These are phyloP conservation scores for Arachnopeziza araneosa DNA, from an alignment of 2,329 filamentous ascomycete species.

Conservation along the genomic window DNA sequence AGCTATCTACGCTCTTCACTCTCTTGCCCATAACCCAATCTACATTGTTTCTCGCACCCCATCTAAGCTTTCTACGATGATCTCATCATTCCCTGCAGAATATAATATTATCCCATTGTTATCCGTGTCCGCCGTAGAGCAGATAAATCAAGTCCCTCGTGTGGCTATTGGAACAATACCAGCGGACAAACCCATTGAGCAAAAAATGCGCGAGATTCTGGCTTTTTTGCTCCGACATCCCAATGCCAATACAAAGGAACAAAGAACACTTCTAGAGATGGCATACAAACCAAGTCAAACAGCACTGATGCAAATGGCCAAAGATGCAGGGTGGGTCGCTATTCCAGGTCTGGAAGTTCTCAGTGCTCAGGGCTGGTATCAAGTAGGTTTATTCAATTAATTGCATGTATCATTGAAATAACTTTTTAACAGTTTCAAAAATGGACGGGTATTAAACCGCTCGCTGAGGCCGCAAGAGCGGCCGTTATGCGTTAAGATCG, in stretches of 20 bases:
- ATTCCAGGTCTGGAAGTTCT: constrained; percentile 87
- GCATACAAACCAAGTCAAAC: constrained; percentile 88
- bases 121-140: constrained; percentile 42
- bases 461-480: constrained; percentile 63
- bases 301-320: constrained; percentile 76
- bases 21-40: constrained; percentile 78
- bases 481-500: constrained; percentile 42
- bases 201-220: constrained; percentile 61
- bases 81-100: constrained; percentile 63
- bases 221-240: constrained; percentile 42
- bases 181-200: constrained; percentile 77
- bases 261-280: constrained; percentile 79
- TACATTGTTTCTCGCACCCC: constrained; percentile 78
- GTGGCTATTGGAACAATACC: constrained; percentile 90
- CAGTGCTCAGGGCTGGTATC: constrained; percentile 82
- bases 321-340: constrained; percentile 71
- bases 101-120: constrained; percentile 67
- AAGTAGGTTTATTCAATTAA: constrained; percentile 48
- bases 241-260: constrained; percentile 27
- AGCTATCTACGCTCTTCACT: constrained; percentile 80
- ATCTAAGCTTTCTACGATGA: constrained; percentile 61
- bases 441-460: constrained; percentile 76
- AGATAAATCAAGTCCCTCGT: constrained; percentile 48
- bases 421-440: constrained; percentile 58
- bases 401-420: background rate